Evolutionary conservation across 495 filamentous ascomycete species (phyloP).

Genomic region (Cercophora newfieldiana): DNA sequence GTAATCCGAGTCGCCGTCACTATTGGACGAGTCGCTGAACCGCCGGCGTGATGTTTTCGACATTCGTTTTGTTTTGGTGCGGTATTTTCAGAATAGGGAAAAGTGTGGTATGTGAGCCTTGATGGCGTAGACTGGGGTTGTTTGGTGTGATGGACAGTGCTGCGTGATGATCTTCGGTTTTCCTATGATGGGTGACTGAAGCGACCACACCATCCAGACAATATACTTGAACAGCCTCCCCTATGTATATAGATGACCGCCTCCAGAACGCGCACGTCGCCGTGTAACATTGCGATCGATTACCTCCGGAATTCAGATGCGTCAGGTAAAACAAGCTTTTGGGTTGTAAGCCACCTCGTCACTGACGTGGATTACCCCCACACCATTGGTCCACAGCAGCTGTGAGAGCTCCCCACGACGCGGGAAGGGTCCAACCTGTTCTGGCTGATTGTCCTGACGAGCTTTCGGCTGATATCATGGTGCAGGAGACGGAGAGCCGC

Average conservation of each 20-base stretch:
- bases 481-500: constrained; percentile 3
- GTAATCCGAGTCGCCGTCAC: neutral
- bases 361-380: constrained; percentile 11
- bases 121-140: neutral
- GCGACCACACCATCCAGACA: neutral
- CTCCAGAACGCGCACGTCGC: neutral
- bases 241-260: neutral
- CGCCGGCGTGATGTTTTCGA: constrained; percentile 1
- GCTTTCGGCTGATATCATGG: constrained; percentile 14
- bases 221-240: neutral
- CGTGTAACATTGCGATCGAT: neutral
- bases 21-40: neutral
- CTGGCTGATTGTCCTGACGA: neutral
- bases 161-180: neutral
- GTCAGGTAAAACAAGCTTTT: constrained; percentile 15
- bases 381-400: constrained; percentile 5
- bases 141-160: neutral
- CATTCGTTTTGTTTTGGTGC: neutral
- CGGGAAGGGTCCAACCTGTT: constrained; percentile 14
- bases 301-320: neutral
- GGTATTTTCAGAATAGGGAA: neutral
- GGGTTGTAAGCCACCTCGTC: constrained; percentile 8
- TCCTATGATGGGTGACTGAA: neutral
- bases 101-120: neutral
- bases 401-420: neutral